Evolutionary conservation across 2,329 filamentous ascomycete species (phyloP).

Genomic region (Dryadomyces quercivorus): DNA sequence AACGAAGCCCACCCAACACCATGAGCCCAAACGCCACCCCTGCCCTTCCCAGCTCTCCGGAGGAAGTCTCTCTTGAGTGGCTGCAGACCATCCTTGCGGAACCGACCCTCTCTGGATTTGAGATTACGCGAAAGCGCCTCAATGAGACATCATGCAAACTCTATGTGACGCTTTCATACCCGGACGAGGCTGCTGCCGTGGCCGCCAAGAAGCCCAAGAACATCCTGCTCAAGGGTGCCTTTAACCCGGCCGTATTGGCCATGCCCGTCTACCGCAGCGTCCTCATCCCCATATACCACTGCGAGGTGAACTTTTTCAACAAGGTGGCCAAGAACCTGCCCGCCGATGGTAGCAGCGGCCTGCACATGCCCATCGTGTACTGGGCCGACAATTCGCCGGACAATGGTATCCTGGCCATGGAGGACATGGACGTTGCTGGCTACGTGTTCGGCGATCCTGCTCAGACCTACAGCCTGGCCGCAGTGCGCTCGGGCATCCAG

Average conservation of each 20-base stretch:
- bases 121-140: too few species aligned
- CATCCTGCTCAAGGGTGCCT: constrained; percentile 33
- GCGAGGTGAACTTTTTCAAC: constrained; percentile 14
- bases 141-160: too few species aligned
- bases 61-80: too few species aligned
- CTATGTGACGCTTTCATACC: too few species aligned
- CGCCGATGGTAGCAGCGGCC: too few species aligned
- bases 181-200: background rate
- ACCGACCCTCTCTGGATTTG: too few species aligned
- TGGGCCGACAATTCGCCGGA: constrained; percentile 14
- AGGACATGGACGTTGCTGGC: constrained; percentile 45
- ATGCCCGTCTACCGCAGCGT: constrained; percentile 1
- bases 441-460: constrained; percentile 32
- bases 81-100: too few species aligned
- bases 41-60: too few species aligned
- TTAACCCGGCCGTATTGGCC: constrained; percentile 36
- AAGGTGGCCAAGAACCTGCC: constrained; percentile 14
- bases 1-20: too few species aligned
- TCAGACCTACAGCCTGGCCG: constrained; percentile 13
- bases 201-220: background rate
- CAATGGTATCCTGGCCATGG: constrained; percentile 52
- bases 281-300: constrained; percentile 16
- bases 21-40: too few species aligned
- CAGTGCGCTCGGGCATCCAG: constrained; percentile 16
- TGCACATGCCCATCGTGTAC: constrained; percentile 9